Evolutionary conservation across 2,329 filamentous ascomycete genomes (phyloP).

Genomic region (Paecilomyces dactylethromorphus): DNA sequence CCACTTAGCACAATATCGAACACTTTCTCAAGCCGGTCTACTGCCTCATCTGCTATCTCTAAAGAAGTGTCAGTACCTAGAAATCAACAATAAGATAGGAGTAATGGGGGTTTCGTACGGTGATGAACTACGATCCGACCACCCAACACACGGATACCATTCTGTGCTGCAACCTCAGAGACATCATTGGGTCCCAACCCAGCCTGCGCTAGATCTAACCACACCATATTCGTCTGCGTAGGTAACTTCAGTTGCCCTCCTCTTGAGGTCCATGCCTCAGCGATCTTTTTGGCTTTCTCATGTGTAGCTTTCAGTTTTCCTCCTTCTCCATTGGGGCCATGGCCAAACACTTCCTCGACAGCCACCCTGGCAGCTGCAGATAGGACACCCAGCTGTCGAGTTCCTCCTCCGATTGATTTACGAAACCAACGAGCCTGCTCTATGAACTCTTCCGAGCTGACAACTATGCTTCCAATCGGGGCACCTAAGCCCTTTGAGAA

Average conservation of each 20-base stretch:
- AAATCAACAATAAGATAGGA: background rate
- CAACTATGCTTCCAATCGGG: constrained; percentile 69
- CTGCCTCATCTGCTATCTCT: constrained; percentile 60
- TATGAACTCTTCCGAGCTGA: constrained; percentile 54
- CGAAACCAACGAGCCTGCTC: constrained; percentile 67
- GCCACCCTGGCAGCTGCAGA: constrained; percentile 69
- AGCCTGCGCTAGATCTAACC: constrained; percentile 64
- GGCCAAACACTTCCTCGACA: constrained; percentile 70
- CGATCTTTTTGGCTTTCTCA: constrained; percentile 55
- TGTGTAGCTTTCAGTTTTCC: constrained; percentile 59
- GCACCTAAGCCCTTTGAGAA: constrained; percentile 80
- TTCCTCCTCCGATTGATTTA: constrained; percentile 75
- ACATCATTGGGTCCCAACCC: constrained; percentile 49
- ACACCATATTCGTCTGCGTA: constrained; percentile 85
- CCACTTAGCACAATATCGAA: constrained; percentile 41
- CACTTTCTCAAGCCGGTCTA: constrained; percentile 50
- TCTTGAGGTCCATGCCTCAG: constrained; percentile 58
- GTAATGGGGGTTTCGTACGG: constrained; percentile 31
- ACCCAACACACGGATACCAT: constrained; percentile 51
- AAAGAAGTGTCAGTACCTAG: constrained; percentile 15
- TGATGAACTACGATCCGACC: constrained; percentile 64
- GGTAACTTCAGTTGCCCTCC: constrained; percentile 64
- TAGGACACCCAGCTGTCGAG: constrained; percentile 69
- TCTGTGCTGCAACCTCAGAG: constrained; percentile 48
- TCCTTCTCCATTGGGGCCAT: constrained; percentile 50